Evolutionary conservation across 768 basidiomycete species (phyloP), one percentile per base, ranked within the genome.

Genomic region (Royoungia palumana): DNA sequence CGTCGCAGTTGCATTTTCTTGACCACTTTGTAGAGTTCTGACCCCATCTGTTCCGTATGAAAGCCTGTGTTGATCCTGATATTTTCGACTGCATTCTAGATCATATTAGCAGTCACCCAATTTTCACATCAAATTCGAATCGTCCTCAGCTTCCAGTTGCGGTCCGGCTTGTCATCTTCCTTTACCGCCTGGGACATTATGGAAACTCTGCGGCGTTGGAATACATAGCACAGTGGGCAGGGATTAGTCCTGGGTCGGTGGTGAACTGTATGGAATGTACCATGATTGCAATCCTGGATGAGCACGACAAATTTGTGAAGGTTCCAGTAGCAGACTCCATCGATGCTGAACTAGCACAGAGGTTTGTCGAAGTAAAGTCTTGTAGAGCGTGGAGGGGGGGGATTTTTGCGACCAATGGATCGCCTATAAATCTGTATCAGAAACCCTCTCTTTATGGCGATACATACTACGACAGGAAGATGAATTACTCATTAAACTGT

Each of bases 401-500:
- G 0, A 73, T 65, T 60, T 65, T 64, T 35, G 48, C 69, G 27
- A 68, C 69, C 32, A 71, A 75, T 58, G 72, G 74, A 2, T 73
- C 71, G 7, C 19, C 35, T 0, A 24, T 57, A 16, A 48, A 57
- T 5, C 16, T 54, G 1, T 65, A 57, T 44, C 16, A 44, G 12
- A 54, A 54, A 16, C 46, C 35, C 1, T 6, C 34, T 6, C 17
- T 35, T 2, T 51, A 48, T 21, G n/a, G 40, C 3, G 24, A 57
- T 0, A 47, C 17, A 2, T 54, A 54, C 35, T 51, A 53, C 50
- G 53, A 64, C 22, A 45, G 50, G 32, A 56, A 56, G 12, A 39
- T 37, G 30, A 44, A 41, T 1, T 63, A 59, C 16, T 63, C 44
- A 12, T n/a, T 58, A 0, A 53, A 56, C 36, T 53, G 44, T 32